phyloP scores from a whole-genome alignment of 2,329 filamentous ascomycete species.

The Cordyceps cicadae region DNA sequence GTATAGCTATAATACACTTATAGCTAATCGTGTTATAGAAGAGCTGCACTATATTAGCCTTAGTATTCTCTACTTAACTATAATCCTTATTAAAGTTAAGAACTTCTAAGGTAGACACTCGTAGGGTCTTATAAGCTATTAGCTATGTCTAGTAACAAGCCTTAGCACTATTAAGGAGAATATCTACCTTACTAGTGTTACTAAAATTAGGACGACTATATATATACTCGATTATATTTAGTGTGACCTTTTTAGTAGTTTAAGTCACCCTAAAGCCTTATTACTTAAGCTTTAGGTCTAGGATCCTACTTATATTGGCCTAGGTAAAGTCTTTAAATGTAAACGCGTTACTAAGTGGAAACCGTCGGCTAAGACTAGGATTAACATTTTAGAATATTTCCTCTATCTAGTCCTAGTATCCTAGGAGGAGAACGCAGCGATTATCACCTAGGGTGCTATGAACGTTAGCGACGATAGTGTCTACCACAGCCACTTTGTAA shows the following conservation, averaged over 20 bases:
- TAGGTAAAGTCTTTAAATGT: conserved; percentile 60
- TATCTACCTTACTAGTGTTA: conserved; percentile 68
- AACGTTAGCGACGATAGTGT: conserved; percentile 66
- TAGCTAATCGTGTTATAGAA: conserved; percentile 54
- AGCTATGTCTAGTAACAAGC: conserved; percentile 23
- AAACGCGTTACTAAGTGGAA: conserved; percentile 56
- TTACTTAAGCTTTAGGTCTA: conserved; percentile 54
- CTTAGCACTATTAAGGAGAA: conserved; percentile 51
- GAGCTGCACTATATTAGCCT: conserved; percentile 39
- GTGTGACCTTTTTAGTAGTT: conserved; percentile 42
- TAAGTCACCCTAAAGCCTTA: conserved; percentile 45
- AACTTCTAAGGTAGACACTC: conserved; percentile 61
- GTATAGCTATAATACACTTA: conserved; percentile 42
- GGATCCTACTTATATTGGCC: conserved; percentile 47
- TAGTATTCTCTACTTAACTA: conserved; percentile 30
- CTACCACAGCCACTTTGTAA: conserved; percentile 58
- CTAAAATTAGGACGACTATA: conserved; percentile 63
- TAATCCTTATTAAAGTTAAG: conserved; percentile 64
- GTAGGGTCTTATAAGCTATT: conserved; percentile 15
- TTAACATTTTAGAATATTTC: conserved; percentile 68
- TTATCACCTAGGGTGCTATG: conserved; percentile 64
- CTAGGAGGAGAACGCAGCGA: conserved; percentile 61
- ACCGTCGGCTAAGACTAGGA: conserved; percentile 58
- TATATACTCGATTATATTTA: conserved; percentile 52
- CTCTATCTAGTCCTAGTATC: conserved; percentile 62